A percentile compares a stretch with the other conserved stretches of the same genome.
Evolutionary conservation across 345 rosid genomes (phyloP).

Genomic region (Microthlaspi erraticum): DNA sequence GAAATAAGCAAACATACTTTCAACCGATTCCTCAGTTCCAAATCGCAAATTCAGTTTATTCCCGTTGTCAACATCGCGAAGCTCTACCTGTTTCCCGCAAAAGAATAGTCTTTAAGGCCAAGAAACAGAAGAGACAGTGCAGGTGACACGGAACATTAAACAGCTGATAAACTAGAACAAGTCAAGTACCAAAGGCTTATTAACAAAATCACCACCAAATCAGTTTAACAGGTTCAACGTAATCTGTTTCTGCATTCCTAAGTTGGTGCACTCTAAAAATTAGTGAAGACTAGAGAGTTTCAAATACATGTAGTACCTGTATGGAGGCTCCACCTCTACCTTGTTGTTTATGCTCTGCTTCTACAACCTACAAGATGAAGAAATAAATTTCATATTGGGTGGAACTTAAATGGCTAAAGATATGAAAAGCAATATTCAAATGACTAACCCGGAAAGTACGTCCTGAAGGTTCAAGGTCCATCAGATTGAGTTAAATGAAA

Average conservation of each 20-base stretch:
- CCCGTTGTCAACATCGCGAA: constrained; percentile 90
- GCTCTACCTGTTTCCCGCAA: constrained; percentile 63
- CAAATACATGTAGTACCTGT: constrained; percentile 52
- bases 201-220: background rate
- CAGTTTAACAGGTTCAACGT: background rate
- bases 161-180: background rate
- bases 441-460: constrained; percentile 69
- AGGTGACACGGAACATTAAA: background rate
- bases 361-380: constrained; percentile 58
- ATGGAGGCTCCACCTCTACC: constrained; percentile 97
- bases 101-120: constrained; percentile 4
- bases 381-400: background rate
- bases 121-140: constrained; percentile 4
- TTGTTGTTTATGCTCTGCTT: constrained; percentile 78
- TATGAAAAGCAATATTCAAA: background rate
- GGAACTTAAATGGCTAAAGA: background rate
- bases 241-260: background rate
- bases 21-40: constrained; percentile 85
- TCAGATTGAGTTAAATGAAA: constrained; percentile 25
- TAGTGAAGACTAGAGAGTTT: background rate
- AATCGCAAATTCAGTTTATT: constrained; percentile 81
- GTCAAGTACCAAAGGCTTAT: background rate
- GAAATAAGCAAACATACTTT: constrained; percentile 53
- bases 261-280: background rate
- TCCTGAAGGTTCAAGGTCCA: constrained; percentile 52